phyloP scores from a whole-genome alignment of 805 yeast genomes.

The Schizosaccharomyces lindneri region DNA sequence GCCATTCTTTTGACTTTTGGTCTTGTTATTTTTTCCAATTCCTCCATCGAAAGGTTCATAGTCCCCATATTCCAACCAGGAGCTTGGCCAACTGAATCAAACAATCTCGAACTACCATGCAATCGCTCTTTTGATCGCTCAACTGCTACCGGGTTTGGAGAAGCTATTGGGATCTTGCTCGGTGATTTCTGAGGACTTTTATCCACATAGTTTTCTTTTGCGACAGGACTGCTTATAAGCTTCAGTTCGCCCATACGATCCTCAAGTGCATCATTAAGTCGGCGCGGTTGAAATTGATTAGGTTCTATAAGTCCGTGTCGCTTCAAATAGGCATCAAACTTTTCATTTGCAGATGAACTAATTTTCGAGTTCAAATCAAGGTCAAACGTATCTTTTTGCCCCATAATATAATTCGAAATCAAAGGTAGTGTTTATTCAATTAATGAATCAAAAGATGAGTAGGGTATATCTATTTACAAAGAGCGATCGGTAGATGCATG shows the following conservation, averaged over 20 bases:
- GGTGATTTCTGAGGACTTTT: too few relatives aligned
- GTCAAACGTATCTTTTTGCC: not conserved
- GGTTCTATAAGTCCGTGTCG: not conserved
- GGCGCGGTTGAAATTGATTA: too few relatives aligned
- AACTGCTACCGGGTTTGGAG: not conserved
- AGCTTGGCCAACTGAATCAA: not conserved
- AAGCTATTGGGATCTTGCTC: too few relatives aligned
- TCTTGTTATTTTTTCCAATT: not conserved
- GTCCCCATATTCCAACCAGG: not conserved
- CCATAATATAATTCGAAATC: too few relatives aligned
- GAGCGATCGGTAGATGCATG: too few relatives aligned
- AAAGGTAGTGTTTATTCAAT: too few relatives aligned
- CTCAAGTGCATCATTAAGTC: not conserved
- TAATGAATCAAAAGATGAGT: too few relatives aligned
- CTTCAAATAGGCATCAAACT: not conserved
- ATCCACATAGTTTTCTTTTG: too few relatives aligned
- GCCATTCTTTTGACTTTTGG: constrained; percentile 1
- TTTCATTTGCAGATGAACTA: not conserved
- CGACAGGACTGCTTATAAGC: not conserved
- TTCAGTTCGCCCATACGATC: not conserved
- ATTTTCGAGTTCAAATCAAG: not conserved
- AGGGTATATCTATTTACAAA: too few relatives aligned
- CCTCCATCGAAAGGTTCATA: not conserved
- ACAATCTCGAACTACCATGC: too few relatives aligned
- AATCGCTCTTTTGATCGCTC: not conserved